A percentile compares a stretch with the other conserved stretches of the same genome.
Conservation (phyloP, 352 stramenopile species). For the Pythium insidiosum region DNA sequence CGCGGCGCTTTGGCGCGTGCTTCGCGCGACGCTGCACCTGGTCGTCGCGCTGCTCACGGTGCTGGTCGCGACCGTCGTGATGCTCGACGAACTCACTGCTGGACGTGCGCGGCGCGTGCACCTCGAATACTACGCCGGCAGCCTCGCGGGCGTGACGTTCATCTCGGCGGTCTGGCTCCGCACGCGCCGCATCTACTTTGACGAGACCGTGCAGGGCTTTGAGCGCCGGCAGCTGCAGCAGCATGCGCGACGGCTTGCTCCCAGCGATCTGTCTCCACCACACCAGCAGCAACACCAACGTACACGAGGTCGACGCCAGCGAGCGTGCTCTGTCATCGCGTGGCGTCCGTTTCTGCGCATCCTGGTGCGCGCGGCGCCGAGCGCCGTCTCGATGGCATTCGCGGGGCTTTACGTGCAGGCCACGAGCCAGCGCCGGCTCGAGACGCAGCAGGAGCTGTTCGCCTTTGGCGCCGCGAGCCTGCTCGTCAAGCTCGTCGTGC, state of each 20-base stretch:
- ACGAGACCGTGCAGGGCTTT: conserved; percentile 5
- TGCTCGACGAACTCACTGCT: conserved; percentile 3
- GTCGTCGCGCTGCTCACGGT: neutral
- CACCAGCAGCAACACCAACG: neutral
- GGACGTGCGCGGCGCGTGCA: neutral
- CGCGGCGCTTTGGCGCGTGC: neutral
- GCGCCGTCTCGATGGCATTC: conserved; percentile 3
- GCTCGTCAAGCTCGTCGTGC: conserved; percentile 20
- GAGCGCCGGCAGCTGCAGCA: neutral
- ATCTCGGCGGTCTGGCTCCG: conserved; percentile 14
- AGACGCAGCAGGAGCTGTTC: conserved; percentile 9
- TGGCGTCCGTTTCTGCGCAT: neutral
- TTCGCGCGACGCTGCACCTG: neutral
- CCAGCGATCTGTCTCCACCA: too few relatives aligned
- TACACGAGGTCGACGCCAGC: neutral
- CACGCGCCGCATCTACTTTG: conserved; percentile 15
- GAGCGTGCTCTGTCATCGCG: neutral
- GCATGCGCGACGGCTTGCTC: too few relatives aligned
- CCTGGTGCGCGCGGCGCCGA: conserved; percentile 1
- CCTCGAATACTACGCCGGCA: conserved; percentile 19
- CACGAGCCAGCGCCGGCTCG: conserved; percentile 9
- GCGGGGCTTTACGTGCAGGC: conserved; percentile 20
- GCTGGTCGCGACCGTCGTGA: conserved; percentile 6
- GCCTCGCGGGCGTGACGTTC: conserved; percentile 11
- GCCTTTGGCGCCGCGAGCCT: conserved; percentile 20